These are phyloP conservation scores for Penicillium nucicola DNA, from an alignment of 495 filamentous ascomycete genomes.

Conservation along the genomic window DNA sequence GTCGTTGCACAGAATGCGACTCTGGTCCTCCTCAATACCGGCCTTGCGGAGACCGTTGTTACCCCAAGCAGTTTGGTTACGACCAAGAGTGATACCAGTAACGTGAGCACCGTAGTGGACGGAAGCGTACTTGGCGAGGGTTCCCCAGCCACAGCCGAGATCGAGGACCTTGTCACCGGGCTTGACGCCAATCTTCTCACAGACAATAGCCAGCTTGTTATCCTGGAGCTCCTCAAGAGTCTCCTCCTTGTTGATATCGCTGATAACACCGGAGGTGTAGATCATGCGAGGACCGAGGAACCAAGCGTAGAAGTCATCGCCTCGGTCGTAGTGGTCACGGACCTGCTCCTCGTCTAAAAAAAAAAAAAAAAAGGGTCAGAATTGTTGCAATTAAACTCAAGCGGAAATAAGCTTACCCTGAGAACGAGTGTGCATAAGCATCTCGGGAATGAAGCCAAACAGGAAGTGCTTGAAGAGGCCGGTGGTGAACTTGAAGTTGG, in stretches of 20 bases:
- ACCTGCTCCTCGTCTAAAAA: slow-evolving; percentile 71
- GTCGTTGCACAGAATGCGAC: slow-evolving; percentile 63
- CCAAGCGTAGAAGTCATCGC: slow-evolving; percentile 75
- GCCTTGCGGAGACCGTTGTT: slow-evolving; percentile 61
- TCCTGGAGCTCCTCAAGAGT: slow-evolving; percentile 66
- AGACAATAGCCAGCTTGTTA: slow-evolving; percentile 69
- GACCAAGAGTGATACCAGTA: slow-evolving; percentile 66
- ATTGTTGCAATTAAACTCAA: background rate
- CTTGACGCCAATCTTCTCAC: slow-evolving; percentile 66
- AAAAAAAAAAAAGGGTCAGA: slow-evolving; percentile 18
- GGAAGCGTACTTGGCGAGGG: slow-evolving; percentile 63
- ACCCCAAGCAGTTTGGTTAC: slow-evolving; percentile 71
- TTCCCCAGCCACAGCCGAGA: slow-evolving; percentile 72
- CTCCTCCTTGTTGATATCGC: slow-evolving; percentile 64
- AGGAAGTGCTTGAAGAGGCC: slow-evolving; percentile 65
- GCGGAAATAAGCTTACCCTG: slow-evolving; percentile 47
- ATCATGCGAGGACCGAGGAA: slow-evolving; percentile 73
- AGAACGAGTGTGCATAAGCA: slow-evolving; percentile 65
- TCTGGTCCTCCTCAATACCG: slow-evolving; percentile 59
- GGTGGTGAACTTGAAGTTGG: slow-evolving; percentile 67
- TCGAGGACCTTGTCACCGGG: slow-evolving; percentile 61
- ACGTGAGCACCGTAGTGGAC: slow-evolving; percentile 60
- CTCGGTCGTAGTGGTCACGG: slow-evolving; percentile 71
- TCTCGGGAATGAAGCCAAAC: slow-evolving; percentile 65
- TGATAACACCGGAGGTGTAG: slow-evolving; percentile 68